A percentile compares a stretch with the other conserved stretches of the same genome.
phyloP scores from a whole-genome alignment of 2,329 filamentous ascomycete genomes.

The Dothideomycetes sp. region DNA sequence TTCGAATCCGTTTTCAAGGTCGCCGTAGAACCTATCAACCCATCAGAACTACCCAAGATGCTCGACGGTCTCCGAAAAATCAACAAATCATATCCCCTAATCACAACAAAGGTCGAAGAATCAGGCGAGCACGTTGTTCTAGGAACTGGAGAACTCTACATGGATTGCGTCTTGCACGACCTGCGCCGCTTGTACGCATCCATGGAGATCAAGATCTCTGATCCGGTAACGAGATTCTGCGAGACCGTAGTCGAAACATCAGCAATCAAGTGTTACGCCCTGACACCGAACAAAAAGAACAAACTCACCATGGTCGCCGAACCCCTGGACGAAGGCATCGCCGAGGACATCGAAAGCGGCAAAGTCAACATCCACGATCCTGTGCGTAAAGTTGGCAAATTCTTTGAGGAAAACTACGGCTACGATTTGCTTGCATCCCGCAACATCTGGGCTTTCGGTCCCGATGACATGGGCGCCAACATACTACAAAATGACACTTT shows the following conservation, averaged over 20 bases:
- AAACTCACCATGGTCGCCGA: slow-evolving; percentile 98
- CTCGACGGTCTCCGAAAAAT: slow-evolving; percentile 91
- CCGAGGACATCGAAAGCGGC: slow-evolving; percentile 85
- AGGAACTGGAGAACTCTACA: slow-evolving; percentile 96
- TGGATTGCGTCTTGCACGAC: slow-evolving; percentile 97
- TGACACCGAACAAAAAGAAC: slow-evolving; percentile 99
- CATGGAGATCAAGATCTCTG: slow-evolving; percentile 98
- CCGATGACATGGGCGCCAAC: slow-evolving; percentile 88
- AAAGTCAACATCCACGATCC: slow-evolving; percentile 88
- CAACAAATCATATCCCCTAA: slow-evolving; percentile 94
- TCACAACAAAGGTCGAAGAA: slow-evolving; percentile 95
- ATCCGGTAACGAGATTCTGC: slow-evolving; percentile 94
- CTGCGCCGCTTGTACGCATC: slow-evolving; percentile 88
- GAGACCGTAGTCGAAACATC: slow-evolving; percentile 97
- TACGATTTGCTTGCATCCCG: slow-evolving; percentile 91
- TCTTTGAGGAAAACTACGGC: slow-evolving; percentile 93
- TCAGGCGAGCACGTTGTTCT: slow-evolving; percentile 93
- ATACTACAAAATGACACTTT: slow-evolving; percentile 95
- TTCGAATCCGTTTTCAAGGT: slow-evolving; percentile 97
- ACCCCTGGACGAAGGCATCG: slow-evolving; percentile 87
- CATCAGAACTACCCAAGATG: slow-evolving; percentile 97
- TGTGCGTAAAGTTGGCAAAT: slow-evolving; percentile 85
- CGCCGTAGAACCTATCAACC: slow-evolving; percentile 95
- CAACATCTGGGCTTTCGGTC: slow-evolving; percentile 98
- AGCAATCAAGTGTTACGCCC: slow-evolving; percentile 93